Evolutionary conservation across 2,329 filamentous ascomycete species (phyloP).

Genomic region (Alternaria sp.): DNA sequence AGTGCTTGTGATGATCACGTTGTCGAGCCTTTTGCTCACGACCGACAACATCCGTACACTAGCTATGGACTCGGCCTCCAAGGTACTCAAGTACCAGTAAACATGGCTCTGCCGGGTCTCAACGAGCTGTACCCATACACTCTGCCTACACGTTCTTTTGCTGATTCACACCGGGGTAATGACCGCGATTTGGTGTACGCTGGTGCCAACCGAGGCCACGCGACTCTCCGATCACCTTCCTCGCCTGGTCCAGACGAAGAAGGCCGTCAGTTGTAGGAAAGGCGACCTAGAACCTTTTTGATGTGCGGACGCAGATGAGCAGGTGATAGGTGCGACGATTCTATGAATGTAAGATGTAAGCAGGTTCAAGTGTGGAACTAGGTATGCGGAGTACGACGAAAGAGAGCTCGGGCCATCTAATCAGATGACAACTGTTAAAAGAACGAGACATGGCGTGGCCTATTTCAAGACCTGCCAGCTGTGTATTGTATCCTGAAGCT

Average conservation of each 20-base stretch:
- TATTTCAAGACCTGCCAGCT: not conserved
- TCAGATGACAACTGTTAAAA: not conserved
- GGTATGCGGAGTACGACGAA: not conserved
- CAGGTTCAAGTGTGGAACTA: not conserved
- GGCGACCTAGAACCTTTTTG: not conserved
- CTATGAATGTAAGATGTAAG: not conserved
- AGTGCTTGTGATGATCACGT: not conserved
- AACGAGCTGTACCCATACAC: not conserved
- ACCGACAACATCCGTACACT: conserved; percentile 2
- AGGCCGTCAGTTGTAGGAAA: not conserved
- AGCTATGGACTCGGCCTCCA: not conserved
- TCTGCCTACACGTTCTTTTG: not conserved
- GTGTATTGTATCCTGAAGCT: not conserved
- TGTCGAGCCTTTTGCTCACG: not conserved
- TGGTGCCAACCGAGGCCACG: not conserved
- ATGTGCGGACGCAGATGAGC: too few species aligned
- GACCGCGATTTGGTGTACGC: not conserved
- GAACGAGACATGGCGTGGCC: not conserved
- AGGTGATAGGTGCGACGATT: not conserved
- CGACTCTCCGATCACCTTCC: not conserved
- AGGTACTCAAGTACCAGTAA: conserved; percentile 1
- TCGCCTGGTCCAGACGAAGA: conserved; percentile 5
- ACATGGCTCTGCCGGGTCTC: conserved; percentile 3
- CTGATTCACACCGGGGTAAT: not conserved
- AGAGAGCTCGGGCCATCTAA: not conserved